phyloP scores from a whole-genome alignment of 139 green algal species.

The Chlamydomonas applanata region DNA sequence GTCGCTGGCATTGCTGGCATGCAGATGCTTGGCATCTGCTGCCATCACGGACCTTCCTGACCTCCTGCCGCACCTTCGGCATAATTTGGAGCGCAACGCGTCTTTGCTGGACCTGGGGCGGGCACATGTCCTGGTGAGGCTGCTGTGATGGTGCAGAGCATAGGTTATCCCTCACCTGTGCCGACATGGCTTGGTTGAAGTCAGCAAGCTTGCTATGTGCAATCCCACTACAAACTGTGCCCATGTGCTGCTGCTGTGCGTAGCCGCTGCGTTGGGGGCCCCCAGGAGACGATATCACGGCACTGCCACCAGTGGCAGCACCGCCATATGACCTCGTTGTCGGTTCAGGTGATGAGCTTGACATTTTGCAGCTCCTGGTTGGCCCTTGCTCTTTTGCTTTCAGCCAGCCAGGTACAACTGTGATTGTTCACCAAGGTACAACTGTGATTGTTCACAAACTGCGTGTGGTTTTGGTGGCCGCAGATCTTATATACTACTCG shows the following conservation, averaged over 20 bases:
- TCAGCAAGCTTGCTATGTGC: no score
- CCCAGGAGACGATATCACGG: constrained; percentile 17
- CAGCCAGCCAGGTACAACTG: neutral
- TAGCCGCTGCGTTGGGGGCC: constrained; percentile 19
- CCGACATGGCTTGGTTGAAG: no score
- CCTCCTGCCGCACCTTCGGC: constrained; percentile 34
- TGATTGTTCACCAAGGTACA: neutral
- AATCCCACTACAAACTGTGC: no score
- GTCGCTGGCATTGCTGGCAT: constrained; percentile 26
- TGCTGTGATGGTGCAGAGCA: no score
- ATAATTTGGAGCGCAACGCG: constrained; percentile 16
- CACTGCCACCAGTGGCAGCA: neutral
- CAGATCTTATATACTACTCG: neutral
- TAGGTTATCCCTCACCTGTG: neutral
- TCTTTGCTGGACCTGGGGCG: neutral
- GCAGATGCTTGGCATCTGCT: constrained; percentile 6
- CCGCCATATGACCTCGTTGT: constrained; percentile 16
- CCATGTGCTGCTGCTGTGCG: no score
- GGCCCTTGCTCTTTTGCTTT: neutral
- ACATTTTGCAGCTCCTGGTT: neutral
- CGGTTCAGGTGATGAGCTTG: constrained; percentile 17
- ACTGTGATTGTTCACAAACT: no score
- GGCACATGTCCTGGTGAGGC: neutral
- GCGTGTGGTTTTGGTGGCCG: no score
- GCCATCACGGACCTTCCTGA: constrained; percentile 40